Percentiles rank a stretch among this genome's conserved stretches.
phyloP scores from a whole-genome alignment of 495 filamentous ascomycete species.

The Neurospora sp. region DNA sequence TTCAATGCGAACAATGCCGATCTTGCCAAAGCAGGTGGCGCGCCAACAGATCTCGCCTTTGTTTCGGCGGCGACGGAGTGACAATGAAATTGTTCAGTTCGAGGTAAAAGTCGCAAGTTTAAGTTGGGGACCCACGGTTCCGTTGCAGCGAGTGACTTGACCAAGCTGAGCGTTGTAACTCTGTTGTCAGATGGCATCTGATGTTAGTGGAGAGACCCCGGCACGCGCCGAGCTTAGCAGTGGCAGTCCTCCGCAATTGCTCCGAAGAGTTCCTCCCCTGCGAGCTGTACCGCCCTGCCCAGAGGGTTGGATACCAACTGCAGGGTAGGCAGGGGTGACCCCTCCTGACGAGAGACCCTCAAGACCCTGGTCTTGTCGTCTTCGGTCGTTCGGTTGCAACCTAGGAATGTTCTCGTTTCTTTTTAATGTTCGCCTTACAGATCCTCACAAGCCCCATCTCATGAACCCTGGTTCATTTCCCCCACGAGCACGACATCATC shows the following conservation, averaged over 20 bases:
- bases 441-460: not conserved
- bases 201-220: not conserved
- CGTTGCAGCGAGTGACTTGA: not conserved
- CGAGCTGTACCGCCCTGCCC: not conserved
- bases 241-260: not conserved
- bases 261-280: not conserved
- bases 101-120: not conserved
- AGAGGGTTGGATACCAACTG: not conserved
- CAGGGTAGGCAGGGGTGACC: not conserved
- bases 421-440: not conserved
- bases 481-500: not conserved
- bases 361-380: too few relatives aligned
- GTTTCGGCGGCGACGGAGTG: not conserved
- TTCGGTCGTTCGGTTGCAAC: too few relatives aligned
- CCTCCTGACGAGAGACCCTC: not conserved
- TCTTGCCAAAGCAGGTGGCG: not conserved
- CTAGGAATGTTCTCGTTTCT: too few relatives aligned
- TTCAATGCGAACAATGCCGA: not conserved
- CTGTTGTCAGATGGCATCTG: not conserved
- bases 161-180: not conserved
- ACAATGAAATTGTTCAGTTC: not conserved
- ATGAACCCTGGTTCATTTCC: not conserved
- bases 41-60: not conserved
- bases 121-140: not conserved
- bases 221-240: not conserved